Evolutionary conservation across 192 early-diverging fungal species (phyloP).

Genomic region (Coemansia sp.): DNA sequence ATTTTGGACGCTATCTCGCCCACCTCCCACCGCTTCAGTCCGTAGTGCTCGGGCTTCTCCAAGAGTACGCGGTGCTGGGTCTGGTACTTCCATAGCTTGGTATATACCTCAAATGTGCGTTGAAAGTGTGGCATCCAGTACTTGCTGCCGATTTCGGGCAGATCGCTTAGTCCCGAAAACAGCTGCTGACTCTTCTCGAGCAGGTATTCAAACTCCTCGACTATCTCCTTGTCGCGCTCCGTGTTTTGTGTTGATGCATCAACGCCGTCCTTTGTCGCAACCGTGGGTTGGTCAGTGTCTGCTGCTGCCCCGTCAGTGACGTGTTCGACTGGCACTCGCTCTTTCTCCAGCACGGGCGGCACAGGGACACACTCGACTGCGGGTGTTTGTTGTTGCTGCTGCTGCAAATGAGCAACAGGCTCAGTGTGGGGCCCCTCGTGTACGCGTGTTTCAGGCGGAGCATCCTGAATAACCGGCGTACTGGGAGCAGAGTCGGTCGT

Average conservation of each 20-base stretch:
- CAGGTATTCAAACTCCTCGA: constrained; percentile 92
- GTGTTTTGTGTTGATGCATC: constrained; percentile 20
- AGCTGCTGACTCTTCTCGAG: constrained; percentile 97
- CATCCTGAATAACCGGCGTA: not conserved
- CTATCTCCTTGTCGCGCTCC: constrained; percentile 58
- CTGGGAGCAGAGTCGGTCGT: not conserved
- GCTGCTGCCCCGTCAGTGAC: not conserved
- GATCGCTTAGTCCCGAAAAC: constrained; percentile 81
- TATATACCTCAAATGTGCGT: constrained; percentile 97
- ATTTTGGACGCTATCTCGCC: constrained; percentile 99
- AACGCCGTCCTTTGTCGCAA: constrained; percentile 13
- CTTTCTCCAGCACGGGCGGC: not conserved
- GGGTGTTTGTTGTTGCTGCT: constrained; percentile 6
- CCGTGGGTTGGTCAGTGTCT: not conserved
- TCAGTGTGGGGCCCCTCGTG: not conserved
- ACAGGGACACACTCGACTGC: not conserved
- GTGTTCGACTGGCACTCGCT: not conserved
- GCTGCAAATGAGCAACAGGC: not conserved
- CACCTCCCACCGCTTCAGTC: constrained; percentile 96
- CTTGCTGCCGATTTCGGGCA: constrained; percentile 57
- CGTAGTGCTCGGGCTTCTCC: constrained; percentile 89
- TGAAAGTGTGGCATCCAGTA: constrained; percentile 92
- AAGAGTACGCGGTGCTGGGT: constrained; percentile 83
- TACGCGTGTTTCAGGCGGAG: not conserved
- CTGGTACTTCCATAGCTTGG: constrained; percentile 97